Conservation (phyloP, 139 green algal species). For the Penium margaritaceum region DNA sequence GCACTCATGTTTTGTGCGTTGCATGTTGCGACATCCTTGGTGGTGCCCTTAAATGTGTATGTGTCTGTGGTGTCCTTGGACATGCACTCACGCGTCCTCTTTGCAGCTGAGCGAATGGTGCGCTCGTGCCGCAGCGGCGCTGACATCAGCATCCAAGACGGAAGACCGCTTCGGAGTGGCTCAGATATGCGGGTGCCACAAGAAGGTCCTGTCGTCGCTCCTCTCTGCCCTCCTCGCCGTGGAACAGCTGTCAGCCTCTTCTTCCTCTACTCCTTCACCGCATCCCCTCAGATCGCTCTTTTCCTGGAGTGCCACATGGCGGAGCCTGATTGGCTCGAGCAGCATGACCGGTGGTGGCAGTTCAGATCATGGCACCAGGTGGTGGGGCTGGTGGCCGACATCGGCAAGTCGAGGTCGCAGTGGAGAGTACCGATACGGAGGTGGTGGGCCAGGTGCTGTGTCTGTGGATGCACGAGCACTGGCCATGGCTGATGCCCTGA, state of each 20-base stretch:
- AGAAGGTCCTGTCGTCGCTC: slow-evolving; percentile 24
- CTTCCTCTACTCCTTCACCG: too few species aligned
- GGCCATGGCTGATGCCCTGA: slow-evolving; percentile 29
- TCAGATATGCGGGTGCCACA: slow-evolving; percentile 18
- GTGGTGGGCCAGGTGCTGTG: too few species aligned
- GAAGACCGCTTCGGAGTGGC: slow-evolving; percentile 20
- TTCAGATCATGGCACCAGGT: neutral
- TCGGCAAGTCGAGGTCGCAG: neutral
- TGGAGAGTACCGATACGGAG: neutral
- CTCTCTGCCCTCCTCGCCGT: slow-evolving; percentile 30
- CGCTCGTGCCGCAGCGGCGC: slow-evolving; percentile 6
- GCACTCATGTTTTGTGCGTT: too few species aligned
- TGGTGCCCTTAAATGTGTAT: too few species aligned
- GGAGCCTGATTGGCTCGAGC: neutral
- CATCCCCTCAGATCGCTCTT: neutral
- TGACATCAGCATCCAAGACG: slow-evolving; percentile 15
- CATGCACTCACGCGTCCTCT: too few species aligned
- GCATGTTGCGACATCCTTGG: too few species aligned
- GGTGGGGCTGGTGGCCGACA: neutral
- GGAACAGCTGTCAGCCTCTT: too few species aligned
- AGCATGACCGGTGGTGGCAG: neutral
- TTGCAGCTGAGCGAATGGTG: slow-evolving; percentile 29
- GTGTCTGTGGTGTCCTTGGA: too few species aligned
- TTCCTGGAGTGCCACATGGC: neutral
- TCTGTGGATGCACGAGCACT: too few species aligned